Evolutionary conservation across 2,329 filamentous ascomycete genomes (phyloP).

Genomic region (Graphilbum fragrans): DNA sequence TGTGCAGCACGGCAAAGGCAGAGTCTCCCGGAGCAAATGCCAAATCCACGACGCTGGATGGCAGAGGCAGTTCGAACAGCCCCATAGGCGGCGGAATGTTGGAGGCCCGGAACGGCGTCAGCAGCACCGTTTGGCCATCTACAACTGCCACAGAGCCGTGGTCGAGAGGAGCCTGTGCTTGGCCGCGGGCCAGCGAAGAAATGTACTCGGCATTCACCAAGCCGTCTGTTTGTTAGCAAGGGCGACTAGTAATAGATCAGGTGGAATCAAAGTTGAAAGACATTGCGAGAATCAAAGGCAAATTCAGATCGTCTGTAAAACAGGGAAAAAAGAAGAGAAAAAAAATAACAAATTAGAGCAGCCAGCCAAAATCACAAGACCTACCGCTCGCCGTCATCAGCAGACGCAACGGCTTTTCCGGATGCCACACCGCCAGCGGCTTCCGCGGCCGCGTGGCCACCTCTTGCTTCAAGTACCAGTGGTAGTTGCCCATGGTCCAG

Average conservation of each 20-base stretch:
- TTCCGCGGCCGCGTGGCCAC: constrained; percentile 32
- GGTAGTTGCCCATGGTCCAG: constrained; percentile 96
- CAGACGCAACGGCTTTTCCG: constrained; percentile 67
- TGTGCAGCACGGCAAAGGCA: constrained; percentile 61
- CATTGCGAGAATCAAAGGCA: no score
- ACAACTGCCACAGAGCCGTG: constrained; percentile 71
- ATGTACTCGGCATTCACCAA: constrained; percentile 54
- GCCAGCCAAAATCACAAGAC: no score
- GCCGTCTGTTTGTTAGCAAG: constrained; percentile 20
- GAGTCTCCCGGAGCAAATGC: constrained; percentile 55
- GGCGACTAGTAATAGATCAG: no score
- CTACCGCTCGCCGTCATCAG: constrained; percentile 39
- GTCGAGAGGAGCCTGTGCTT: constrained; percentile 60
- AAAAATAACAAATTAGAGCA: no score
- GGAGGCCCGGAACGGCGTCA: constrained; percentile 73
- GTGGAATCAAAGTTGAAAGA: not conserved
- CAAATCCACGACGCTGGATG: constrained; percentile 58
- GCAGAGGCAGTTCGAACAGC: constrained; percentile 56
- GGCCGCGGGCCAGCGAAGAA: constrained; percentile 56
- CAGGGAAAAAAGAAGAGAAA: no score
- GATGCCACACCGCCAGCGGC: constrained; percentile 58
- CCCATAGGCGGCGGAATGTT: constrained; percentile 93
- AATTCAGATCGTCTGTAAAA: no score
- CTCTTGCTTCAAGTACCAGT: constrained; percentile 96
- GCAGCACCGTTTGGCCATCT: constrained; percentile 66